These are phyloP conservation scores for Limnanthes douglasii DNA, from an alignment of 345 rosid genomes.

Conservation along the genomic window DNA sequence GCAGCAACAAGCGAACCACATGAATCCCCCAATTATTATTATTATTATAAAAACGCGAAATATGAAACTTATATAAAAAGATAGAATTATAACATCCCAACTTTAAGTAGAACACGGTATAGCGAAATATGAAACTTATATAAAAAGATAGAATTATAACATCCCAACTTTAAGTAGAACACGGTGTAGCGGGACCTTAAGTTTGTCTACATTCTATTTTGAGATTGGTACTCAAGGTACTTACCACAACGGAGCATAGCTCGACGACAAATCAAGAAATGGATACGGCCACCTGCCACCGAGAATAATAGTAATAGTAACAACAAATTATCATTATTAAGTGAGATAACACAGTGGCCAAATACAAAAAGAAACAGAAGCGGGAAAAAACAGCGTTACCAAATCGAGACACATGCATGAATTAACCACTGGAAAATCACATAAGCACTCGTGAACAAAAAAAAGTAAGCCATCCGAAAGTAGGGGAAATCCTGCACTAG, in stretches of 20 bases:
- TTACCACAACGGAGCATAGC: constrained; percentile 51
- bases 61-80: neutral
- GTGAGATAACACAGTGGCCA: constrained; percentile 3
- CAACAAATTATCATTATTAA: neutral
- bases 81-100: neutral
- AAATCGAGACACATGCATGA: constrained; percentile 27
- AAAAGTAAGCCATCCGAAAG: constrained; percentile 51
- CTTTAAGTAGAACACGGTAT: neutral
- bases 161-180: neutral
- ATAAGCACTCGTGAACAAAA: constrained; percentile 40
- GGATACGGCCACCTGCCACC: constrained; percentile 64
- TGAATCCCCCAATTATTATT: neutral
- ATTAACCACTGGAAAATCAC: constrained; percentile 49
- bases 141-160: neutral
- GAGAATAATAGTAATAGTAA: constrained; percentile 1
- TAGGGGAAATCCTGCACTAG: constrained; percentile 41
- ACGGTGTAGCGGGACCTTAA: neutral
- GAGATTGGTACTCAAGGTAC: constrained; percentile 4
- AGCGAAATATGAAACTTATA: neutral
- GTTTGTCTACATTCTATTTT: neutral
- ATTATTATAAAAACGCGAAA: neutral
- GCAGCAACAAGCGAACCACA: neutral
- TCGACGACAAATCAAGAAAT: constrained; percentile 39
- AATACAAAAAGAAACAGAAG: neutral
- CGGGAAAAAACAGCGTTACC: constrained; percentile 14